Evolutionary conservation across 2,329 filamentous ascomycete genomes (phyloP), one percentile per base, ranked within the genome.

Genomic region (Penicillium sp.): DNA sequence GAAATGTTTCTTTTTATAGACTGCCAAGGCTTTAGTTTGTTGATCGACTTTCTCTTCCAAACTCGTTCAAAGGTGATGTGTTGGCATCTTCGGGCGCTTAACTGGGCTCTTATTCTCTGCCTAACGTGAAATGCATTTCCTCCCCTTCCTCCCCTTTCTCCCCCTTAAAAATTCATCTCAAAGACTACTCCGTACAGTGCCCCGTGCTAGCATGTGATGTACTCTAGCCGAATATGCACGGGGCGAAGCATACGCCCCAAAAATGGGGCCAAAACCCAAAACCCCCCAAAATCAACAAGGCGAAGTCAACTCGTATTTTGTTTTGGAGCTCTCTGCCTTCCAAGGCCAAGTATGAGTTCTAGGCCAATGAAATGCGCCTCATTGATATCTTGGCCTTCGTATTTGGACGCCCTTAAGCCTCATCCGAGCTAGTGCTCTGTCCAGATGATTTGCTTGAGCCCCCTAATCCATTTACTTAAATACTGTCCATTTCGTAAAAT

Each of bases 51-150:
- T 29, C n/a, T 39, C 34, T 46, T 54, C 26, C 18, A 39, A 39
- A 16, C 6, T 18, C 47, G 18, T 43, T 32, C 10, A 14, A 18
- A 37, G 37, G 43, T 55, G 38, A 44, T 58, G 56, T 48, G 52
- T 51, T 58, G 56, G 53, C 56, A 40, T 5, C 24, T 42, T 55
- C 52, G 35, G 50, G 39, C 53, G 47, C 38, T 44, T 24, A 22
- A 24, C 22, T 42, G 18, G 26, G 7, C 24, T 39, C 32, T 47
- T 22, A 32, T 7, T 52, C 40, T 53, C 34, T 53, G 35, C 52
- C 44, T 54, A 34, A 50, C 37, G 2, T 14, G 14, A 22, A 38
- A 18, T 20, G 24, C 2, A 32, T 34, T 22, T 29, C 26, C 26
- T 29, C 26, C 9, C 9, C 26, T 29, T 29, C 8, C 5, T 6